These are phyloP conservation scores for Bisporella sp. DNA, from an alignment of 2,329 filamentous ascomycete genomes.

Conservation along the genomic window DNA sequence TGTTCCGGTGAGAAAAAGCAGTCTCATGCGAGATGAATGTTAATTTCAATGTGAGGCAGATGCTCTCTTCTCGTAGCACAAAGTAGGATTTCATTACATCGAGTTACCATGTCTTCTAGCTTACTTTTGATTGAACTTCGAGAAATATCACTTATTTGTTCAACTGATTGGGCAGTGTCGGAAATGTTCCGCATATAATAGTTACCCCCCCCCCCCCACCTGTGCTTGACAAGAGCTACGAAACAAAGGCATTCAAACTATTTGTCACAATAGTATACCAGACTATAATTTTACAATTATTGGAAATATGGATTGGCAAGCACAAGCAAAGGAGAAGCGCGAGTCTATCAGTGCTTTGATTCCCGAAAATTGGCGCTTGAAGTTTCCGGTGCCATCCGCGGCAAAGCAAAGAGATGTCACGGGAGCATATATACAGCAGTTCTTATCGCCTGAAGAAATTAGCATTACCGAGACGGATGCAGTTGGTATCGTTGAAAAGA, in stretches of 20 bases:
- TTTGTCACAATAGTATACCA: too few relatives aligned
- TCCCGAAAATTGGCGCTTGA: constrained; percentile 47
- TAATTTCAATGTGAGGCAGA: constrained; percentile 89
- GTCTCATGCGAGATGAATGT: constrained; percentile 88
- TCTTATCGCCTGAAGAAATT: constrained; percentile 44
- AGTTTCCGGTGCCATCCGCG: constrained; percentile 36
- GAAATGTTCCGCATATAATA: too few relatives aligned
- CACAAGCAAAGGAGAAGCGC: constrained; percentile 43
- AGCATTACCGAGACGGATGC: constrained; percentile 56
- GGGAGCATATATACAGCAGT: constrained; percentile 48
- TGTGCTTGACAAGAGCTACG: too few relatives aligned
- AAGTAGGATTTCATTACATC: too few relatives aligned
- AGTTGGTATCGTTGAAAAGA: constrained; percentile 46
- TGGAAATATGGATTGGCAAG: constrained; percentile 37
- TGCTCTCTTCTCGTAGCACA: constrained; percentile 37
- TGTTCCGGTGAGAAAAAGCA: constrained; percentile 24
- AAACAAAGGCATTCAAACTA: too few relatives aligned
- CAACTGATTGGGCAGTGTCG: too few relatives aligned
- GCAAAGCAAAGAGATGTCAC: constrained; percentile 50
- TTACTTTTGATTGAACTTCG: too few relatives aligned
- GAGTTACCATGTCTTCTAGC: too few relatives aligned
- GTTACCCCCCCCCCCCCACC: too few relatives aligned
- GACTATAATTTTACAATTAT: neutral
- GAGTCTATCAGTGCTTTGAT: constrained; percentile 46
- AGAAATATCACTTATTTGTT: too few relatives aligned